Conservation (phyloP, 306 rosid genomes). For the Cicer bijugum region DNA sequence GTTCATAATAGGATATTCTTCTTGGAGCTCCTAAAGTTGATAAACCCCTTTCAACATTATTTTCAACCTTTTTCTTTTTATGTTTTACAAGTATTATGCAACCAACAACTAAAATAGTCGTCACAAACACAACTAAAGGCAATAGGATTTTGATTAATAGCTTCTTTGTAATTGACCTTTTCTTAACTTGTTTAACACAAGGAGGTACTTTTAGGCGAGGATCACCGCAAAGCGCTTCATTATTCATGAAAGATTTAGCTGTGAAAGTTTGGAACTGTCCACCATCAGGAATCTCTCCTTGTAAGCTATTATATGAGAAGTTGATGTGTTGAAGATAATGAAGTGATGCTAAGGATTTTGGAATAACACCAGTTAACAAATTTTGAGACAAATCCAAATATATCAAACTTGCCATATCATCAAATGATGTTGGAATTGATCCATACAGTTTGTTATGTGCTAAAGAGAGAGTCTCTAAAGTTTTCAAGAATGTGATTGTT, state of each 20-base stretch:
- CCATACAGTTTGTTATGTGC: slow-evolving; percentile 38
- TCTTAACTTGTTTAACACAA: background rate
- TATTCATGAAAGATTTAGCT: slow-evolving; percentile 39
- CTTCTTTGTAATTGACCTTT: background rate
- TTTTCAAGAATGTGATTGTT: slow-evolving; percentile 12
- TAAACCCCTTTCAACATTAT: background rate
- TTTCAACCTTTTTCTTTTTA: background rate
- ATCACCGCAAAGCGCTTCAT: slow-evolving; percentile 42
- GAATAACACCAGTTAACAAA: slow-evolving; percentile 39
- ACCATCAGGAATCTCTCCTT: slow-evolving; percentile 45
- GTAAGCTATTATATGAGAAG: slow-evolving; percentile 44
- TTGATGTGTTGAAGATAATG: slow-evolving; percentile 37
- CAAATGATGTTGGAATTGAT: slow-evolving; percentile 39
- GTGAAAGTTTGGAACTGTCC: slow-evolving; percentile 37
- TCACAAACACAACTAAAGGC: background rate
- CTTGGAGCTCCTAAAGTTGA: slow-evolving; percentile 10
- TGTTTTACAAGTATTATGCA: background rate
- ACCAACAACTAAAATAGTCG: background rate
- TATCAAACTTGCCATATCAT: slow-evolving; percentile 44
- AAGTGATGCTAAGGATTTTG: slow-evolving; percentile 38
- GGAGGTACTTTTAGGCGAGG: slow-evolving; percentile 6
- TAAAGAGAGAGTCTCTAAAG: slow-evolving; percentile 19
- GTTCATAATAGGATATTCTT: slow-evolving; percentile 41
- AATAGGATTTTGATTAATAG: background rate
- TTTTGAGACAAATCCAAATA: slow-evolving; percentile 46